Percentiles rank a stretch among this genome's conserved stretches.
Conservation (phyloP, 208 protist genomes). For the Trypanosomatidae sp. region DNA sequence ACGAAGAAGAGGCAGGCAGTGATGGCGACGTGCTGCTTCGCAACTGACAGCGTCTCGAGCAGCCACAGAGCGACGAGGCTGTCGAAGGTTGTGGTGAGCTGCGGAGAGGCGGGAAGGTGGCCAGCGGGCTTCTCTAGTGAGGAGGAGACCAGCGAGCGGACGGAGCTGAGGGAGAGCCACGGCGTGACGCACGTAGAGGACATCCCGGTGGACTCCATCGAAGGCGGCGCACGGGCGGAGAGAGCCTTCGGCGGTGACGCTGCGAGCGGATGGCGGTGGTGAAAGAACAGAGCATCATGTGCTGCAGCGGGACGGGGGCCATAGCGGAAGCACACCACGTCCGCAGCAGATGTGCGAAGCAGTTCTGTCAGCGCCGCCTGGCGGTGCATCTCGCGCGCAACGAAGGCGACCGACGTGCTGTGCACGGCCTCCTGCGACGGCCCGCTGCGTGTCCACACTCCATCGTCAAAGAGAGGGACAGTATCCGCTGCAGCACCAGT, state of each 20-base stretch:
- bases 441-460: conserved; percentile 19
- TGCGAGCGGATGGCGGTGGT: neutral
- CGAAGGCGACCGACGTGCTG: conserved; percentile 8
- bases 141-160: too few species aligned
- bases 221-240: too few species aligned
- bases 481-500: too few species aligned
- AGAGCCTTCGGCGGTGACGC: too few species aligned
- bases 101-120: too few species aligned
- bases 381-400: conserved; percentile 17
- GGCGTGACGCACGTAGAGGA: too few species aligned
- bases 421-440: conserved; percentile 3
- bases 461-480: conserved; percentile 17
- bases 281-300: conserved; percentile 16
- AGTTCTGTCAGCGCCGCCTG: conserved; percentile 10
- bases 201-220: too few species aligned
- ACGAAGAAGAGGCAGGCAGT: conserved; percentile 12
- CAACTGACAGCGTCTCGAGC: neutral
- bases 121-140: too few species aligned
- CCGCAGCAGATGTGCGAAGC: neutral
- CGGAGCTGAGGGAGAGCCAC: too few species aligned
- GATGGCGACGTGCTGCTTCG: neutral
- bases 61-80: conserved; percentile 26
- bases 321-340: conserved; percentile 22
- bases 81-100: neutral
- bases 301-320: conserved; percentile 12